Evolutionary conservation across 129 eudicot genomes (phyloP).

Genomic region (Pulicaria dysenterica): DNA sequence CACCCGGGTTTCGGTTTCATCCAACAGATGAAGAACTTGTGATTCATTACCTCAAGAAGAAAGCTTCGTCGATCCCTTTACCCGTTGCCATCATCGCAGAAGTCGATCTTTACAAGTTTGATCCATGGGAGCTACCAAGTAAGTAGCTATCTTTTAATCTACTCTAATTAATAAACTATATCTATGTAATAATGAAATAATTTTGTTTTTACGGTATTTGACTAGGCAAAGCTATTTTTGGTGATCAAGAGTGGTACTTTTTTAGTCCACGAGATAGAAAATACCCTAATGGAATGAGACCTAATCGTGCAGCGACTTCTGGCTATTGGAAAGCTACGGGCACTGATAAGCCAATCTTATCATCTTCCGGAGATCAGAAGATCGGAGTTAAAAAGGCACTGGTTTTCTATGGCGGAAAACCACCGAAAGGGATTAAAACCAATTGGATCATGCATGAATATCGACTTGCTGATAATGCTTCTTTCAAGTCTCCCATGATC

Average conservation of each 20-base stretch:
- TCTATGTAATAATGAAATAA: too few species aligned
- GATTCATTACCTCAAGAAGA: conserved; percentile 39
- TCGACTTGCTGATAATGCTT: conserved; percentile 36
- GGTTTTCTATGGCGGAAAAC: conserved; percentile 65
- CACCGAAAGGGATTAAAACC: conserved; percentile 66
- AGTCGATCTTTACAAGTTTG: conserved; percentile 54
- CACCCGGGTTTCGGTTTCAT: conserved; percentile 46
- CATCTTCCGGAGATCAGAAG: conserved; percentile 46
- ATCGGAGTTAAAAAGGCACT: conserved; percentile 62
- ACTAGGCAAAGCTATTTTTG: conserved; percentile 52
- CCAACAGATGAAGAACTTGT: conserved; percentile 45
- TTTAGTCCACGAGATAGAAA: conserved; percentile 65
- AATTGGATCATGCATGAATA: conserved; percentile 77
- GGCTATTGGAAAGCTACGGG: conserved; percentile 78
- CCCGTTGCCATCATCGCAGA: conserved; percentile 55
- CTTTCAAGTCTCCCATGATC: conserved; percentile 36
- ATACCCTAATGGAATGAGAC: conserved; percentile 66
- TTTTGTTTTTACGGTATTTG: background rate
- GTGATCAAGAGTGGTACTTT: conserved; percentile 69
- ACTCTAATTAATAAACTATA: too few species aligned
- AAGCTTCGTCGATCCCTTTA: conserved; percentile 40
- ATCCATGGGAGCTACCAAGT: conserved; percentile 67
- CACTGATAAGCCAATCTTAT: conserved; percentile 53
- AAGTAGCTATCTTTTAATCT: conserved; percentile 42
- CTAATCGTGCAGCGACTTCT: conserved; percentile 65